Evolutionary conservation across 495 filamentous ascomycete genomes (phyloP).

Genomic region (Neurospora sp.): DNA sequence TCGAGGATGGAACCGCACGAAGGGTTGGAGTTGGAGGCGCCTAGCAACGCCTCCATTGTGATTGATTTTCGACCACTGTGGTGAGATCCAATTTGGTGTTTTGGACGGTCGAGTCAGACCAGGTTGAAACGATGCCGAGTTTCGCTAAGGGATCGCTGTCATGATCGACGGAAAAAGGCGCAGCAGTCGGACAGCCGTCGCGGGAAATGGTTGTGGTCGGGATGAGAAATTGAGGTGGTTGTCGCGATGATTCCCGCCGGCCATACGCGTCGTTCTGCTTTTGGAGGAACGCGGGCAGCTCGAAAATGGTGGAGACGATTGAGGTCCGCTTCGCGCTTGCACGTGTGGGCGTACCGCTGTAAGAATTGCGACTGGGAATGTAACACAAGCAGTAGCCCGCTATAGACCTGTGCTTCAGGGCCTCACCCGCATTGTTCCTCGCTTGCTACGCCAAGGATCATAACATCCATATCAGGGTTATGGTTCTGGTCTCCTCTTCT

Average conservation of each 20-base stretch:
- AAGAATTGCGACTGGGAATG: neutral
- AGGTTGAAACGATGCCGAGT: neutral
- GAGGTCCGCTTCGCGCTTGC: neutral
- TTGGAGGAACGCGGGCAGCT: neutral
- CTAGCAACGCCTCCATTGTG: conserved; percentile 29
- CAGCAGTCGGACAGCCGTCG: neutral
- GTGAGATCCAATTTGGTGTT: neutral
- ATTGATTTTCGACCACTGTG: neutral
- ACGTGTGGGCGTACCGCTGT: neutral
- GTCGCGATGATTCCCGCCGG: neutral
- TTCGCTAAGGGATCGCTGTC: neutral
- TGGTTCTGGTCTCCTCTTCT: neutral
- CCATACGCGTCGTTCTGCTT: neutral
- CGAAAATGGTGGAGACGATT: neutral
- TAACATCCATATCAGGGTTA: neutral
- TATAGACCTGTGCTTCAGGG: neutral
- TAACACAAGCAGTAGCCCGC: neutral
- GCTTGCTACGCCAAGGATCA: neutral
- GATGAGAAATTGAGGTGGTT: neutral
- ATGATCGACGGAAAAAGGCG: neutral
- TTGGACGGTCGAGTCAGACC: neutral
- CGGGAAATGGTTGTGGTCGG: neutral
- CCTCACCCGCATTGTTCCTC: neutral
- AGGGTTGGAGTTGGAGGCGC: conserved; percentile 17
- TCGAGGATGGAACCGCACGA: conserved; percentile 30